Evolutionary conservation across 2,329 filamentous ascomycete genomes (phyloP).

Genomic region (Fusarium sp.): DNA sequence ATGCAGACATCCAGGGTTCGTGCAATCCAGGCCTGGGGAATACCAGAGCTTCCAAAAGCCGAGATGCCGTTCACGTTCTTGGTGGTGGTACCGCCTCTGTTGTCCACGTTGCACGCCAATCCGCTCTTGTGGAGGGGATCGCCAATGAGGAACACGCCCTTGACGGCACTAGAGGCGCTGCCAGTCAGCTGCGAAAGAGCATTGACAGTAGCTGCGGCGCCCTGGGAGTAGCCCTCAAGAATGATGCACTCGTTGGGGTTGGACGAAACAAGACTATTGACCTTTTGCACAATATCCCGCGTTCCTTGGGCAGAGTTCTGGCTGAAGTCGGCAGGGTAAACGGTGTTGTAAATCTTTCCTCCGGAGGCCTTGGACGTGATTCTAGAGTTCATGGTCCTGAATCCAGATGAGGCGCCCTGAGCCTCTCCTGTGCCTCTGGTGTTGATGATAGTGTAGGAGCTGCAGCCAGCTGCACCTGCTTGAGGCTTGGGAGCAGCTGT

Average conservation of each 20-base stretch:
- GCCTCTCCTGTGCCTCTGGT: slow-evolving; percentile 18
- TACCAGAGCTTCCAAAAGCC: neutral
- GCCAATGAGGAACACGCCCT: slow-evolving; percentile 16
- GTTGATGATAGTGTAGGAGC: slow-evolving; percentile 27
- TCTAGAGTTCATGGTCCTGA: slow-evolving; percentile 25
- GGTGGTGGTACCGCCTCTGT: slow-evolving; percentile 11
- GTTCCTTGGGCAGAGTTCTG: slow-evolving; percentile 16
- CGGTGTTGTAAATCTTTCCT: slow-evolving; percentile 24
- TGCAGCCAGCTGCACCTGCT: neutral
- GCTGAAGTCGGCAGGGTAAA: slow-evolving; percentile 10
- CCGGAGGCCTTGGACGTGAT: slow-evolving; percentile 8
- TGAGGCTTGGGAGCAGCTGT: slow-evolving; percentile 1
- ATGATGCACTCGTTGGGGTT: slow-evolving; percentile 24
- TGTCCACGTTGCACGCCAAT: slow-evolving; percentile 20
- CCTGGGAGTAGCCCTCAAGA: slow-evolving; percentile 19
- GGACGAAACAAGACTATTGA: slow-evolving; percentile 1
- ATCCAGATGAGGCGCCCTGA: slow-evolving; percentile 13
- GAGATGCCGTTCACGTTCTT: slow-evolving; percentile 15
- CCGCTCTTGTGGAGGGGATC: slow-evolving; percentile 14
- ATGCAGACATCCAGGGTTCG: slow-evolving; percentile 22
- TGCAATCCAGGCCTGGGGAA: slow-evolving; percentile 12
- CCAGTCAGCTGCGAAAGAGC: slow-evolving; percentile 15
- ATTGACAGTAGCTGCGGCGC: slow-evolving; percentile 23
- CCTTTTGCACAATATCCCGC: slow-evolving; percentile 6
- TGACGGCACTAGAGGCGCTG: slow-evolving; percentile 7